Evolutionary conservation across 2,329 filamentous ascomycete species (phyloP), one percentile per base, ranked within the genome.

Genomic region (Pestalotiopsis sp.): DNA sequence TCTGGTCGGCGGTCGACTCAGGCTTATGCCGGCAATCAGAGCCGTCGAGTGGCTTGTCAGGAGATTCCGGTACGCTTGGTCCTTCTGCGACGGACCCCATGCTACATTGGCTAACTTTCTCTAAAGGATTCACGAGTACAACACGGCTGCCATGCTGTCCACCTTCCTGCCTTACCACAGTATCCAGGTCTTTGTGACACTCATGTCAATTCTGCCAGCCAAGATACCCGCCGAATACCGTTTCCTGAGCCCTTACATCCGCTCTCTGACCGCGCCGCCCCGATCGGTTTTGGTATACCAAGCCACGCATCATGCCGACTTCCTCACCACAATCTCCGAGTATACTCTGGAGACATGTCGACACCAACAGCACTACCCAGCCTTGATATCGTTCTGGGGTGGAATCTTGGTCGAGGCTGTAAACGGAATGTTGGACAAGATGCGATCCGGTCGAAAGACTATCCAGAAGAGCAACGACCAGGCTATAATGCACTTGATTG

Each of bases 121-220:
- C 69, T 69, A n/a, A 73, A 97, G 95, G 74, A 90, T 97, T 65
- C 96, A 99, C 78, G 93, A 98, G 79, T 91, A 94, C 81, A 98
- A 97, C 79, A 95, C 93, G 3, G 84, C 88, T 3, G 87, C 87
- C 41, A 83, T 97, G 14, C 84, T 98, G 58, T 87, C 95, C 72
- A 93, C 95, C 2, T 98, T 98, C 79, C 86, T 99, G 4, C 96
- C 96, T 1, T 98, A 97, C 80, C 95, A 99, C 79, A 90, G 91
- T 7, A 92, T 93, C 39, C 92, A 93, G 5, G 89, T 93, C 14
- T 99, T 99, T 79, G 86, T 92, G 61, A 95, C 93, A 1, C 85
- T 98, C 7, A 85, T 99, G 31, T 95, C 94, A 1, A 97, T 99
- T 68, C 84, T 99, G 13, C 94, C 96, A 0, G 78, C 85, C n/a